phyloP scores from a whole-genome alignment of 176 grass and related monocot genomes.

The Carex myosuroides region DNA sequence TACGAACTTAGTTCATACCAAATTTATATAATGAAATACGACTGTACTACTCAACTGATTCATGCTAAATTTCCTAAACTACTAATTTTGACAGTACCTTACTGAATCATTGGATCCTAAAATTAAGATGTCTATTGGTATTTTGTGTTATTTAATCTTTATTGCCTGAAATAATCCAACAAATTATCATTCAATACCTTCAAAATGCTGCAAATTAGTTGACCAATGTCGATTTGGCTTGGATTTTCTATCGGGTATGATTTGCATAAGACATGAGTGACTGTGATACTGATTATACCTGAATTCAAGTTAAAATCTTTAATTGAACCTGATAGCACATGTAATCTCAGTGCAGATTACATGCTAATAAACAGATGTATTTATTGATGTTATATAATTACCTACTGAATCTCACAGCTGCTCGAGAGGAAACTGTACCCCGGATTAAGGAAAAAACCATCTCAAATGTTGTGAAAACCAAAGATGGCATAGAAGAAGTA shows the following conservation, averaged over 20 bases:
- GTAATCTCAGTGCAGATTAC: neutral
- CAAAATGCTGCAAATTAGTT: neutral
- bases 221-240: neutral
- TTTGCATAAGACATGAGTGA: neutral
- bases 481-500: constrained; percentile 4
- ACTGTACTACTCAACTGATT: neutral
- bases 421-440: neutral
- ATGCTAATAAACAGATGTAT: neutral
- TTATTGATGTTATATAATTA: neutral
- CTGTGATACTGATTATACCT: neutral
- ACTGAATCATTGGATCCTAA: neutral
- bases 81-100: neutral
- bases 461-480: neutral
- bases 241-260: neutral
- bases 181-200: neutral
- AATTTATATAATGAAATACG: neutral
- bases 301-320: neutral
- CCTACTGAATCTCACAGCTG: neutral
- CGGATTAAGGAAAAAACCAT: neutral
- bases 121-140: neutral
- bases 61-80: neutral
- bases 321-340: neutral
- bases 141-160: neutral
- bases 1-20: neutral
- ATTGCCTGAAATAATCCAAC: neutral